phyloP scores from a whole-genome alignment of 2,329 filamentous ascomycete genomes.

The Fusarium sp. region DNA sequence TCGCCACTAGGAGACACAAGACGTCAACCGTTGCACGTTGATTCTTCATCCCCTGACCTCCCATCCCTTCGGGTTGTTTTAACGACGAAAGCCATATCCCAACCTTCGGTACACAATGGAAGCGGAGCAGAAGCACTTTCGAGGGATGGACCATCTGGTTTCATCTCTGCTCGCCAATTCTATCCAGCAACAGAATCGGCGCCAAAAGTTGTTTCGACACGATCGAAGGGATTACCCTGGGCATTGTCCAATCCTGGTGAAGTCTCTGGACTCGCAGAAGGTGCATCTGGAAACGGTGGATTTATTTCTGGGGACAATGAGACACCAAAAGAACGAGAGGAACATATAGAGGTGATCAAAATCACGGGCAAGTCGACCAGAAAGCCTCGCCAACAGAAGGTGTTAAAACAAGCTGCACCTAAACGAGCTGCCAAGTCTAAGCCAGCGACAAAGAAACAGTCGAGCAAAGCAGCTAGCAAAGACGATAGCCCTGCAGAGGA shows the following conservation, averaged over 20 bases:
- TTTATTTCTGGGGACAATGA: neutral
- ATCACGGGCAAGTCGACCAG: conserved; percentile 22
- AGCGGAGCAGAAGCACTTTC: conserved; percentile 50
- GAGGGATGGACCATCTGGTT: conserved; percentile 46
- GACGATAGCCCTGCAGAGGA: neutral
- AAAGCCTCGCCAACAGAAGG: conserved; percentile 31
- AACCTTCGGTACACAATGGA: conserved; percentile 46
- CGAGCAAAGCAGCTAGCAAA: neutral
- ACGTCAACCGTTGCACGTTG: conserved; percentile 42
- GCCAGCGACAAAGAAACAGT: neutral
- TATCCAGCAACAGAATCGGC: conserved; percentile 45
- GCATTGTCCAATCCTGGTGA: neutral
- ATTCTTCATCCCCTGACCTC: conserved; percentile 63
- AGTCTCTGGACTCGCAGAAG: neutral
- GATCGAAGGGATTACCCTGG: neutral
- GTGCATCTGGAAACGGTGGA: neutral
- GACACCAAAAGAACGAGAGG: neutral
- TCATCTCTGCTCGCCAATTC: conserved; percentile 53
- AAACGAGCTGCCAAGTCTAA: conserved; percentile 7
- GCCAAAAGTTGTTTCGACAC: neutral
- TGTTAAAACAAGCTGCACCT: conserved; percentile 17
- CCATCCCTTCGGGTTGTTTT: conserved; percentile 61
- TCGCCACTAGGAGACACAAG: conserved; percentile 44
- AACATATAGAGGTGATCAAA: conserved; percentile 37
- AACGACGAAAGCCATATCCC: conserved; percentile 47